Evolutionary conservation across 2,329 filamentous ascomycete species (phyloP).

Genomic region (Venturia carpophila): DNA sequence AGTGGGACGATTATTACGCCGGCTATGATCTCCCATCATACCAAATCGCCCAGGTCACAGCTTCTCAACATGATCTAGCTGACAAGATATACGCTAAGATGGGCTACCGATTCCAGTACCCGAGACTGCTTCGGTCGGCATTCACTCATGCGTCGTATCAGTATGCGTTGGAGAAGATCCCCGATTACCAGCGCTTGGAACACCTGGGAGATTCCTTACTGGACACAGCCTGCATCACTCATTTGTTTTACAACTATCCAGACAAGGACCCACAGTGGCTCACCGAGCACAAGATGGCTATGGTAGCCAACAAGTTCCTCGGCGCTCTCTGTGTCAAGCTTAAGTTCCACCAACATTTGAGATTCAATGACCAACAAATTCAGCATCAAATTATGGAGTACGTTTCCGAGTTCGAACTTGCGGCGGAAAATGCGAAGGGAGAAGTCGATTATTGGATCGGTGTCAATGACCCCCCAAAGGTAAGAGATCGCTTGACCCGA

Average conservation of each 20-base stretch:
- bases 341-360: constrained; percentile 67
- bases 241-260: constrained; percentile 70
- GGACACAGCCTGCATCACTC: constrained; percentile 76
- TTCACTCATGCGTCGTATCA: constrained; percentile 85
- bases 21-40: constrained; percentile 64
- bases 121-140: constrained; percentile 70
- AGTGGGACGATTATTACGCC: constrained; percentile 65
- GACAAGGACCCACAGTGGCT: constrained; percentile 88
- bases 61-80: constrained; percentile 61
- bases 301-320: constrained; percentile 94
- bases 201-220: constrained; percentile 86
- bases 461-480: constrained; percentile 58
- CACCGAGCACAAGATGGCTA: constrained; percentile 98
- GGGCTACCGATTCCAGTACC: constrained; percentile 62
- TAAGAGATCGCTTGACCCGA: constrained; percentile 13
- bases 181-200: constrained; percentile 83
- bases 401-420: constrained; percentile 51
- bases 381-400: constrained; percentile 45
- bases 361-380: constrained; percentile 44
- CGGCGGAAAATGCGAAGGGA: constrained; percentile 41
- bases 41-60: constrained; percentile 55
- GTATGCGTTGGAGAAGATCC: constrained; percentile 65
- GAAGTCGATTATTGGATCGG: constrained; percentile 62
- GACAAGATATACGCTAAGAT: constrained; percentile 53
- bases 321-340: constrained; percentile 72